Base-by-base conservation (phyloP, 2,329 filamentous ascomycete species). In the Phoma sp. region DNA sequence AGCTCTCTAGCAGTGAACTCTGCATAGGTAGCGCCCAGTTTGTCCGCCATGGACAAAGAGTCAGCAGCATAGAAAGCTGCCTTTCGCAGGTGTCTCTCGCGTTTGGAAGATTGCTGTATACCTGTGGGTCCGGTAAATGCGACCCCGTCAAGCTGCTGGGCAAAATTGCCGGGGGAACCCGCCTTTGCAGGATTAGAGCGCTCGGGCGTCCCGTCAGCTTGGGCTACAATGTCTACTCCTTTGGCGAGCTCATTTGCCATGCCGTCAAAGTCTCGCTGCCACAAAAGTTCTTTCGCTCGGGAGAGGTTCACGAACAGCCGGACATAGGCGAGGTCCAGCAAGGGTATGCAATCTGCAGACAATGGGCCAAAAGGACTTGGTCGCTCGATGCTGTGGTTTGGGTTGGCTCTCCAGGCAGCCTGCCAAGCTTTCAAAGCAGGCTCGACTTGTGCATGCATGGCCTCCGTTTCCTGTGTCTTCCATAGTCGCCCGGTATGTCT, bases 61-160 rank as follows among this genome's bases (percentile, higher is more conserved):
- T 97, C 92, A 1, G 92, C 92, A 1, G 95, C 95, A 70, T 96
- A 96, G 71, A 92, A 96, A 0, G 94, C 95, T n/a, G 95, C 95
- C 73, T 94, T 96, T 38, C 94, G 88, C 19, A 98, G 82, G 68
- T 96, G 91, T 62, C 88, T 89, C 76, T 99, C 94, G 2, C 92
- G 88, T 54, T 89, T 88, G 0, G 89, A 87, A 10, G 84, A 86
- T 67, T 65, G 54, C 62, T 65, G 60, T 50, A 74, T 39, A 27
- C 57, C 55, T 47, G 57, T 64, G 27, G 65, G 73, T 31, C 63
- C 68, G 31, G 74, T 74, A 50, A 74, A 74, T 25, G 74, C 66
- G 25, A 66, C 52, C 7, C 58, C 43, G 25, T 72, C 67, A 13
- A 70, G 10, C 63, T 72, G 50, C 9, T 56, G 51, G 31, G 49